Base-by-base conservation (phyloP, 441 rosid species). In the Euphorbia corollata region DNA sequence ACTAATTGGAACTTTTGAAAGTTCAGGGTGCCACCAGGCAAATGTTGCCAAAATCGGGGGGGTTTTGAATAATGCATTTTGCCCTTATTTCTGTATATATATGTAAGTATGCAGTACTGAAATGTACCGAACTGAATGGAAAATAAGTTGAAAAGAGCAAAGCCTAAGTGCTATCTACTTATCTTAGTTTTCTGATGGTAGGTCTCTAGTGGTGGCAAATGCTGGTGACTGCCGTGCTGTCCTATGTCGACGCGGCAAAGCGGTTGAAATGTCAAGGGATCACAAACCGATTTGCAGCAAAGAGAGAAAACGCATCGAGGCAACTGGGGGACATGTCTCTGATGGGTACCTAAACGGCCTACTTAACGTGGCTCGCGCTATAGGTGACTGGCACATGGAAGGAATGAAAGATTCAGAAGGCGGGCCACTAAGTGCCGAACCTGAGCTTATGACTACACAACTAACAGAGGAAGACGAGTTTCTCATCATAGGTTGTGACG, bases 151-250 rank as follows among this genome's bases (percentile, higher is more conserved):
- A 27, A 27, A 27, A 27, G 4, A 27, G 4, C 32, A 27, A 1
- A 1, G 32, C 32, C 32, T 45, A 62, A 19, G 18, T 19, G 10
- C 22, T 0, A 13, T 61, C 11, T 30, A 15, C 71, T 67, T 38
- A 36, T 27, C 41, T 20, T 45, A 63, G 51, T 45, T 70, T 24
- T 70, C 62, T 61, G 71, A 61, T 72, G 32, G 62, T 80, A 92
- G 96, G 80, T 80, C 55, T 22, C 62, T 92, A 83, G 72, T 89
- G 59, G 98, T 87, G 76, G 98, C 96, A 73, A 92, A 92, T 56
- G 96, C 87, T 9, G 98, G 98, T 72, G 98, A 87, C 68, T 92
- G 96, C 72, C 81, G 98, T 61, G 98, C 96, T 24, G 98, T 91
- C 47, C 73, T 91, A 43, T 89, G 90, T 62, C 85, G 91, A 10